phyloP scores from a whole-genome alignment of 345 rosid genomes.

The Eucalyptus erythrocorys region DNA sequence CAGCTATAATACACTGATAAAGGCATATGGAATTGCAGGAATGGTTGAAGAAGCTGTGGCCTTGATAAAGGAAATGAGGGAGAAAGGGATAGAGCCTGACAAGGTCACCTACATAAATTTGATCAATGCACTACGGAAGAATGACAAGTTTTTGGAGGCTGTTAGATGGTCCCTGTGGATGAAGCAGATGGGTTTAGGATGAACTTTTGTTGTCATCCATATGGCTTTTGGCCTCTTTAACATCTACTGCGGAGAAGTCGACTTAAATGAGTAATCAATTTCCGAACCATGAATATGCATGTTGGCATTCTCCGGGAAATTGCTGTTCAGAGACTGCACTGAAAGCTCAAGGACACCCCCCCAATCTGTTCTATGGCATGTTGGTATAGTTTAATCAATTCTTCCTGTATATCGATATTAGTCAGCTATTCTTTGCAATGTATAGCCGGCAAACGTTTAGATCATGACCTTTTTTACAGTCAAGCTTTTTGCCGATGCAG shows the following conservation, averaged over 20 bases:
- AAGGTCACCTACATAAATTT: slow-evolving; percentile 64
- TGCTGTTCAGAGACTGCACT: not conserved
- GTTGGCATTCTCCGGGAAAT: not conserved
- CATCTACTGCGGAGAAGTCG: not conserved
- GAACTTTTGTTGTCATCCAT: not conserved
- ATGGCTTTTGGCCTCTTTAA: not conserved
- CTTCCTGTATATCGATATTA: not conserved
- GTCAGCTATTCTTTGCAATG: not conserved
- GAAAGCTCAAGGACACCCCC: not conserved
- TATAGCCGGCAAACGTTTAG: not conserved
- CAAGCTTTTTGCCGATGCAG: not conserved
- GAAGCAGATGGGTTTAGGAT: slow-evolving; percentile 58
- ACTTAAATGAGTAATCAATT: not conserved
- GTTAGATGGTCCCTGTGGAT: slow-evolving; percentile 94
- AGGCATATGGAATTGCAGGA: slow-evolving; percentile 91
- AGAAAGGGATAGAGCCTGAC: slow-evolving; percentile 56
- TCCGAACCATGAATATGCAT: not conserved
- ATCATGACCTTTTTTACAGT: not conserved
- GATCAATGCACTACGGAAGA: slow-evolving; percentile 56
- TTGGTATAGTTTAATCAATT: not conserved
- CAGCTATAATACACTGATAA: slow-evolving; percentile 89
- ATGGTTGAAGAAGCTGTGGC: slow-evolving; percentile 82
- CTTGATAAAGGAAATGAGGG: slow-evolving; percentile 82
- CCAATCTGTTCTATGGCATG: not conserved
- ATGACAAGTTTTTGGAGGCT: slow-evolving; percentile 82